Evolutionary conservation across 2,329 filamentous ascomycete genomes (phyloP), one percentile per base, ranked within the genome.

Genomic region (Exophiala viscosa): DNA sequence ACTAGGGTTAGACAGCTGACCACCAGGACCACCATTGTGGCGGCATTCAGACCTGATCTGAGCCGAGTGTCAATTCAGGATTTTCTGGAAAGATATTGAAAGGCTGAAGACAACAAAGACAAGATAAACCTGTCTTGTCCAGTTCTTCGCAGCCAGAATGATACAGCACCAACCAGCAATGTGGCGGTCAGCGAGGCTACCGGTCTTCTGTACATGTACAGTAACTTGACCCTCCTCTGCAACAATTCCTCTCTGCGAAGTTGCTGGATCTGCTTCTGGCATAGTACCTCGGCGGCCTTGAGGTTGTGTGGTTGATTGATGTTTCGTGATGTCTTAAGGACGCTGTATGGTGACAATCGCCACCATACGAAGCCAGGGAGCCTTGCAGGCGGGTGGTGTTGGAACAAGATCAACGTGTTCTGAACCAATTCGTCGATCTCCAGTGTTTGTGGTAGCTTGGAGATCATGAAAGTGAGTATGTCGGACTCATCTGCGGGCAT

Each of bases 381-480:
- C 1, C 74, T 76, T 60, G 89, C 81, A 0, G 92, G 93, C 1
- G 91, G 92, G 60, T 87, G 74, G 2, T 70, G 65, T 5, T 77
- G 69, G 67, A 86, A 87, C 1, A 97, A 77, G 23, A 67, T 66
- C 2, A 82, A 76, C 0, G 92, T 83, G 45, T 79, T 76, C 14
- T 75, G 67, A 57, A 99, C 86, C 47, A 96, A 79, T 6, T 74
- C 75, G 60, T 99, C 92, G 18, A 99, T 74, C 65, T 95, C 81
- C 52, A 96, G 81, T 14, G 86, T 85, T 46, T 83, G 80, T 0
- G 93, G 93, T 5, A 99, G 79, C 69, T 93, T 96, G 38, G 88
- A 89, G 10, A 99, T 81, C 33, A 88, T 85, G 55, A 86, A 88
- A 68, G 96, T 90, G 18, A 99, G 80, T 82, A 99, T 95, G 65